A percentile compares a stretch with the other conserved stretches of the same genome.
These are phyloP conservation scores for Combretum micranthum DNA, from an alignment of 345 rosid genomes.

Conservation along the genomic window DNA sequence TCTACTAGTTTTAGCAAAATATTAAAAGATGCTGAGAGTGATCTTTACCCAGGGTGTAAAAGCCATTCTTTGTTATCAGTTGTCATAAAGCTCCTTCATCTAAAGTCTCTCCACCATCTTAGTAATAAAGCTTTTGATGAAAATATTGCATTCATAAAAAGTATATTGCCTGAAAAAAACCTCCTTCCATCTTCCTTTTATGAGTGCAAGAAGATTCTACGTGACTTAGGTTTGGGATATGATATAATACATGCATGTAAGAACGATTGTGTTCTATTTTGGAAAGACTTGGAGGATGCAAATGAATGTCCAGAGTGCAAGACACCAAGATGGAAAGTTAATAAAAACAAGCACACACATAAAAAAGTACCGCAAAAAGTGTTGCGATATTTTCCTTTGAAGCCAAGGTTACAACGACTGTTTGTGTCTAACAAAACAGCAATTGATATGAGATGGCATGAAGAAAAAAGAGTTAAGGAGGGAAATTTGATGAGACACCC, in stretches of 20 bases:
- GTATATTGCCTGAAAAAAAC: neutral
- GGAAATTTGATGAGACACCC: neutral
- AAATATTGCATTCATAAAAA: neutral
- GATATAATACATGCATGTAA: neutral
- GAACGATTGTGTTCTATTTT: neutral
- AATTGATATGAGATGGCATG: constrained; percentile 3
- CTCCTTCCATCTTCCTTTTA: neutral
- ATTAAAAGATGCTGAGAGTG: too few species aligned
- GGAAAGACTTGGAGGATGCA: neutral
- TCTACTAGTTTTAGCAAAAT: too few species aligned
- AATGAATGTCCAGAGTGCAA: neutral
- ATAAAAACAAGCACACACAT: neutral
- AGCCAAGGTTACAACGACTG: neutral
- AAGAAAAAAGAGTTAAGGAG: neutral
- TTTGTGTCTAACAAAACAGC: neutral
- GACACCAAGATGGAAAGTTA: neutral
- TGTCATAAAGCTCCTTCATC: constrained; percentile 15
- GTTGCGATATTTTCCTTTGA: constrained; percentile 6
- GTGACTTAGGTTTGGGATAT: neutral
- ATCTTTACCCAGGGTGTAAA: too few species aligned
- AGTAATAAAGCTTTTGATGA: constrained; percentile 12
- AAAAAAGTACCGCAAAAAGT: constrained; percentile 1
- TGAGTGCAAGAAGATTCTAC: constrained; percentile 2
- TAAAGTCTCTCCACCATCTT: constrained; percentile 13
- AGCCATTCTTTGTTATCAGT: neutral